These are phyloP conservation scores for Wickerhamiella kurtzmanii DNA, from an alignment of 805 yeast species.

Conservation along the genomic window DNA sequence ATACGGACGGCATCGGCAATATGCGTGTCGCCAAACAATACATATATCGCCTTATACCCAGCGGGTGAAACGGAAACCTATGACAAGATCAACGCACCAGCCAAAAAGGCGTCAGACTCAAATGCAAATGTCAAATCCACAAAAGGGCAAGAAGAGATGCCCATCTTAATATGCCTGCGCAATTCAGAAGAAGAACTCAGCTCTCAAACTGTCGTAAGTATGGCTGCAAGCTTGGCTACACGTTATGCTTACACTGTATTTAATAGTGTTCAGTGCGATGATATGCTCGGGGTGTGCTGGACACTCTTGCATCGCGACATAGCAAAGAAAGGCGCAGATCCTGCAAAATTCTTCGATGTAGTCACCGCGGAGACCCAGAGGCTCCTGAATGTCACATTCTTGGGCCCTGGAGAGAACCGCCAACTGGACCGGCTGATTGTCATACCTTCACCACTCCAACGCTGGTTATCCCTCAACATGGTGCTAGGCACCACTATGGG, in stretches of 20 bases:
- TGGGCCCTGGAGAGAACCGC: constrained; percentile 47
- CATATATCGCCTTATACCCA: constrained; percentile 8
- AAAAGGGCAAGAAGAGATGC: no score
- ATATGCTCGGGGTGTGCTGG: constrained; percentile 45
- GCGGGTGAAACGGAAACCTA: neutral
- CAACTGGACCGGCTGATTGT: constrained; percentile 58
- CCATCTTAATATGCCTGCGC: neutral
- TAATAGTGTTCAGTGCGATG: constrained; percentile 54
- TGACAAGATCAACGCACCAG: no score
- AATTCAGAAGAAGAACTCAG: neutral
- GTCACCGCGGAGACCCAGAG: constrained; percentile 55
- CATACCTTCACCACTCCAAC: constrained; percentile 59
- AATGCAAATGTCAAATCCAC: no score
- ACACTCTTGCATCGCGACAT: constrained; percentile 29
- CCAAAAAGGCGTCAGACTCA: neutral
- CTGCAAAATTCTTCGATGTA: constrained; percentile 28
- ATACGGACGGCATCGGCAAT: constrained; percentile 12
- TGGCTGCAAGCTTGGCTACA: constrained; percentile 47
- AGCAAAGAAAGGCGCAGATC: constrained; percentile 17
- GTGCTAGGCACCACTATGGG: constrained; percentile 41
- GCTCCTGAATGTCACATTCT: constrained; percentile 61
- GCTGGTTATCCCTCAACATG: constrained; percentile 55
- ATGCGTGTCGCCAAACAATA: constrained; percentile 24
- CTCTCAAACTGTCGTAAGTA: neutral
- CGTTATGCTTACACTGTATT: constrained; percentile 61